A percentile compares a stretch with the other conserved stretches of the same genome.
phyloP scores from a whole-genome alignment of 2,329 filamentous ascomycete genomes.

The Rhynchosporium agropyri region DNA sequence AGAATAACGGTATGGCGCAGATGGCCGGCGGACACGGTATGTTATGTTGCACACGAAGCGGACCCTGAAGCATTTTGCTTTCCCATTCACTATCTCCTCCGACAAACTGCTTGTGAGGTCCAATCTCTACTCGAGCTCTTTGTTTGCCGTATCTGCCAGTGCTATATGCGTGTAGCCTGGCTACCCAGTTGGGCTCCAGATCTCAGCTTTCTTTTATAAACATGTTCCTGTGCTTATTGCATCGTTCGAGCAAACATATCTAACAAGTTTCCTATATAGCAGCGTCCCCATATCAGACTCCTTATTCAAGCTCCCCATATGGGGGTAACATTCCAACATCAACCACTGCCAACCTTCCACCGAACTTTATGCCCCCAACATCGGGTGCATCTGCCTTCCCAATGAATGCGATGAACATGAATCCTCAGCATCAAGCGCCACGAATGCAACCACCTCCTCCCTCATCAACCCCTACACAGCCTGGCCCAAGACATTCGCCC shows the following conservation, averaged over 20 bases:
- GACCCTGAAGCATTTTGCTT: neutral
- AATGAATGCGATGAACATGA: slow-evolving; percentile 53
- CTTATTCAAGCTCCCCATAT: slow-evolving; percentile 61
- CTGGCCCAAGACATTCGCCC: slow-evolving; percentile 36
- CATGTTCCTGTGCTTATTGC: slow-evolving; percentile 26
- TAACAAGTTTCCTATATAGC: slow-evolving; percentile 37
- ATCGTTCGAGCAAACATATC: slow-evolving; percentile 33
- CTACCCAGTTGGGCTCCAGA: slow-evolving; percentile 15
- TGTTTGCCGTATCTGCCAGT: slow-evolving; percentile 21
- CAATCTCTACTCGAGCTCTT: neutral
- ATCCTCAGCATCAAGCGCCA: slow-evolving; percentile 37
- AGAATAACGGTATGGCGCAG: slow-evolving; percentile 45
- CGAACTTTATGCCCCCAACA: slow-evolving; percentile 60
- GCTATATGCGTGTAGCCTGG: slow-evolving; percentile 17
- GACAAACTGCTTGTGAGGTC: neutral
- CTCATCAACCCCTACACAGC: slow-evolving; percentile 37
- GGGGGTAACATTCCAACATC: slow-evolving; percentile 43
- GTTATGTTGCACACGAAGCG: slow-evolving; percentile 34
- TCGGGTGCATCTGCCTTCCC: slow-evolving; percentile 54
- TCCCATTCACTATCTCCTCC: slow-evolving; percentile 12
- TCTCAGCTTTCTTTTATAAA: slow-evolving; percentile 28
- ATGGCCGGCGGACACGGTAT: slow-evolving; percentile 41
- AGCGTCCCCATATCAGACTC: slow-evolving; percentile 60
- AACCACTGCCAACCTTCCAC: slow-evolving; percentile 50
- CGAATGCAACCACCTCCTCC: slow-evolving; percentile 41